A percentile compares a stretch with the other conserved stretches of the same genome.
These are phyloP conservation scores for Athelia sp. DNA, from an alignment of 1,284 basidiomycete genomes.

Conservation along the genomic window DNA sequence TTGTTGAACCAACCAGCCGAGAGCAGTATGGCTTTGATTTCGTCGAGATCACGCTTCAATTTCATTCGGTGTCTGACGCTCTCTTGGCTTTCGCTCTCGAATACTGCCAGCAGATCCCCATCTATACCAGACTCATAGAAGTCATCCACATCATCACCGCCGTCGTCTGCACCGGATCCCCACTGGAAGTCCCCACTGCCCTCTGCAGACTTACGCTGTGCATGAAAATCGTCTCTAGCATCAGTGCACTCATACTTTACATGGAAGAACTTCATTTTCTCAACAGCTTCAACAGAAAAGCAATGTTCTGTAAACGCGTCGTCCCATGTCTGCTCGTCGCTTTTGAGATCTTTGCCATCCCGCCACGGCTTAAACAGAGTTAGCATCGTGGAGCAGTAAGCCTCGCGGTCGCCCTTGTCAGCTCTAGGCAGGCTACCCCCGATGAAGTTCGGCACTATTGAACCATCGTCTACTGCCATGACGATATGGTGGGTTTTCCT, in stretches of 20 bases:
- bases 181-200: not conserved
- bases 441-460: slow-evolving; percentile 22
- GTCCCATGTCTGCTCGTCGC: slow-evolving; percentile 15
- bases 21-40: too few species aligned
- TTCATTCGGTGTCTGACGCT: too few species aligned
- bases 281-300: slow-evolving; percentile 6
- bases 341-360: slow-evolving; percentile 19
- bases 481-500: not conserved
- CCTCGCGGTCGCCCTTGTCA: slow-evolving; percentile 25
- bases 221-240: slow-evolving; percentile 25
- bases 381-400: slow-evolving; percentile 26
- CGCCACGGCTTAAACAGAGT: slow-evolving; percentile 27
- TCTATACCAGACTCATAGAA: not conserved
- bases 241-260: slow-evolving; percentile 27
- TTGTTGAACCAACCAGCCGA: too few species aligned
- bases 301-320: slow-evolving; percentile 18
- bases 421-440: slow-evolving; percentile 21
- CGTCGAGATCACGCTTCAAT: too few species aligned
- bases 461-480: too few species aligned
- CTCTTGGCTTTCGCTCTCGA: too few species aligned
- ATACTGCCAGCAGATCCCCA: too few species aligned
- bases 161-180: not conserved
- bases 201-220: slow-evolving; percentile 13
- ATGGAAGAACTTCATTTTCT: slow-evolving; percentile 24
- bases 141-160: not conserved